Base-by-base conservation (phyloP, 108 stramenopile genomes). In the Fistulifera pelliculosa region DNA sequence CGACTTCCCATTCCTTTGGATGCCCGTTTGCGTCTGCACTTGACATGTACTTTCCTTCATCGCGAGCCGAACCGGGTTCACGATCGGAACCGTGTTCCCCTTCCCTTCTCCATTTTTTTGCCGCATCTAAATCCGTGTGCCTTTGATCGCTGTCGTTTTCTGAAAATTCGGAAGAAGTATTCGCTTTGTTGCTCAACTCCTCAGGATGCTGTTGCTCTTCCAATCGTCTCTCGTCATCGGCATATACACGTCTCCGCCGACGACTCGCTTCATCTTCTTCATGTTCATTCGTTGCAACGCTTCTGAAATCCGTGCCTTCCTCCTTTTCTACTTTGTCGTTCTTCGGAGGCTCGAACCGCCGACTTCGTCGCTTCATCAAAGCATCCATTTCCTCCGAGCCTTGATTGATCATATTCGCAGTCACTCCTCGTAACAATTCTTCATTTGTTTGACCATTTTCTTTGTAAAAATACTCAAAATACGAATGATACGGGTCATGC, bases 401-500 rank as follows among this genome's bases (percentile, higher is more conserved):
- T 72, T 83, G 83, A 26, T 64, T 62, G 21, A 89, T 48, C 0
- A 85, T 64, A 65, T 81, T 68, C 23, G 74, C 87, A 22, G 79
- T 60, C 16, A 85, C 66, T 0, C 76, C 87, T 2, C 75, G 66
- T 35, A 81, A 52, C n/a, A 73, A 49, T 0, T 40, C 43, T 6
- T 71, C 71, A 41, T 76, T 75, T 1, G 54, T 26, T 28, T 58
- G 60, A 4, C 41, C 56, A 13, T 11, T 10, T 19, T 55, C 60
- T 28, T 65, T 68, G 6, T 53, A 54, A 38, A 62, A 52, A 21
- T 70, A 70, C 25, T 82, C 87, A 68, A 89, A 89, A 53, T 81
- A 80, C 10, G 83, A 74, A 54, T 89, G 83, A 61, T 85, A 89
- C 2, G 87, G 83, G 61, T 88, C 83, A 60, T 81, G 64, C 17